These are phyloP conservation scores for Astragalus glycyphyllos DNA, from an alignment of 306 rosid genomes.

Conservation along the genomic window DNA sequence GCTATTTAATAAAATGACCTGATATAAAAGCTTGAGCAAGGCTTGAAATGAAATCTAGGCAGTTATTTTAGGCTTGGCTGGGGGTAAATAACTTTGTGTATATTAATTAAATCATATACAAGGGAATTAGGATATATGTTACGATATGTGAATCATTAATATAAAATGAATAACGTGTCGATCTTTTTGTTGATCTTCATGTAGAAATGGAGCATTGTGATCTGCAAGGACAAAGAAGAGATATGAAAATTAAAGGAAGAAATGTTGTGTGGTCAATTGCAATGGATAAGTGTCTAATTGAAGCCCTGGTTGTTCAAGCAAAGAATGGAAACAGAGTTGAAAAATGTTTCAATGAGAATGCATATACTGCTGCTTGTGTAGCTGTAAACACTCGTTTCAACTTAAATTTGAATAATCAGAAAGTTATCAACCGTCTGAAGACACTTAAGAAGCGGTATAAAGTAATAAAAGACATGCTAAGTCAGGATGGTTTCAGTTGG, in stretches of 20 bases:
- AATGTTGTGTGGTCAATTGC: conserved; percentile 87
- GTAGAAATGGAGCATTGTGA: conserved; percentile 75
- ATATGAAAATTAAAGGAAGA: conserved; percentile 75
- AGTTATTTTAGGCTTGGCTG: not conserved
- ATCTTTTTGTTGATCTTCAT: conserved; percentile 6
- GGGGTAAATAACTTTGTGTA: not conserved
- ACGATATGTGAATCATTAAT: not conserved
- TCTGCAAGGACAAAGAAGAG: conserved; percentile 67
- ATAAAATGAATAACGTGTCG: conserved; percentile 16
- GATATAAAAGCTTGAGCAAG: not conserved
- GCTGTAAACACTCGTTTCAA: conserved; percentile 72
- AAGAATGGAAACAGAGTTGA: conserved; percentile 77
- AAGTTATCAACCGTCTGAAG: conserved; percentile 80
- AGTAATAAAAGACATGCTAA: conserved; percentile 69
- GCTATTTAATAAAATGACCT: not conserved
- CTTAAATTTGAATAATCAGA: conserved; percentile 80
- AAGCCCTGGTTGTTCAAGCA: conserved; percentile 78
- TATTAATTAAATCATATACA: too few species aligned
- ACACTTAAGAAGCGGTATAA: conserved; percentile 83
- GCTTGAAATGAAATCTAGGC: not conserved
- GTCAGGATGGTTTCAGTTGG: conserved; percentile 80
- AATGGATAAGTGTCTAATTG: conserved; percentile 82
- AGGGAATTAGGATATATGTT: not conserved
- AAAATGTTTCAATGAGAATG: conserved; percentile 83
- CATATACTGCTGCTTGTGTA: conserved; percentile 79